Evolutionary conservation across 208 protist genomes (phyloP), one percentile per base, ranked within the genome.

Genomic region (Acanthamoeba triangularis): DNA sequence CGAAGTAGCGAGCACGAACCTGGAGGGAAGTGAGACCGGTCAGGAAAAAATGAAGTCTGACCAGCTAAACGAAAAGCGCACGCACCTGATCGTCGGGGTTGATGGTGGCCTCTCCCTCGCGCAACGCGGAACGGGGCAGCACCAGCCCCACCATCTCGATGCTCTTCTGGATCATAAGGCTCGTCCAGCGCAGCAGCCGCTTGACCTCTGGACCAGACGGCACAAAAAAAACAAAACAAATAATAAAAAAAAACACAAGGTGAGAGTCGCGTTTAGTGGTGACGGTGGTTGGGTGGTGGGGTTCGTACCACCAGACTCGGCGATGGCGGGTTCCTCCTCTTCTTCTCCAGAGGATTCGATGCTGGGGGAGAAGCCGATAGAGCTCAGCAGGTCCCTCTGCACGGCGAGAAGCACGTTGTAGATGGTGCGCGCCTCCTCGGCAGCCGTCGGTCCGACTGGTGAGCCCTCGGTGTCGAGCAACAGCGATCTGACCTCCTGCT

Each of bases 361-460:
- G 18, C 23, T 11, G 25, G 49, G 8, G 18, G 74, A 52, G 52
- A 35, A 33, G 14, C 49, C 52, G 52, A 63, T 65, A 14, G 80
- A 20, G 33, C 80, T 88, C 13, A 88, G 80, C 49, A 88, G 30
- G 18, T 63, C 80, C 47, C 80, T 30, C 80, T 88, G 80, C 41
- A 63, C 80, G 16, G 80, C 52, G 8, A 88, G 80, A 23, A 88
- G 44, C 49, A 88, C 80, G 25, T 88, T 88, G 52, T 63, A 88
- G 80, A 88, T 56, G 52, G 80, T 88, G 80, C 80, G 44, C 13
- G 80, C 80, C 49, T 88, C 80, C 49, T 88, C 80, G n/a, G 52
- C 80, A 47, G 80, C 49, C 0, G 80, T 88, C n/a, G 80, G 49
- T 18, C 80, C 80, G 13, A 88, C 49, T 1, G 23, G 16, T 44